Evolutionary conservation across 2,329 filamentous ascomycete genomes (phyloP), one percentile per base, ranked within the genome.

Genomic region (Thermothelomyces thermophilus): DNA sequence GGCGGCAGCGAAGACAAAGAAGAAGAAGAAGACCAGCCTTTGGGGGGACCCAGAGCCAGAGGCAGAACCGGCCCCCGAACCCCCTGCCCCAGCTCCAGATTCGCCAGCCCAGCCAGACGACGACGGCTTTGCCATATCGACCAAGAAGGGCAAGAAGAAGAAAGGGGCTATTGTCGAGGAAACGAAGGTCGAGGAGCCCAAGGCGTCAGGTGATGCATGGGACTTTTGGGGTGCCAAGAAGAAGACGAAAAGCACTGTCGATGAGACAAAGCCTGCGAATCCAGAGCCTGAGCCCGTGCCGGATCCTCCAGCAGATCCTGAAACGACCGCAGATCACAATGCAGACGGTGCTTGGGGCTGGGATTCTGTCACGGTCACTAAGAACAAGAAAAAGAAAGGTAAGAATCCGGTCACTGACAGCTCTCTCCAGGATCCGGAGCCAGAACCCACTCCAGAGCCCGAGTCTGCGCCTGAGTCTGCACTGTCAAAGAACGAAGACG

Each of bases 141-240:
- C 56, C 16, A 65, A 69, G 54, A 71, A 73, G 44, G 64, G 69
- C 37, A 70, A 72, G 56, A 75, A 74, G 57, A 74, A 74, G 58
- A 71, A 71, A 54, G 68, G 37, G 3, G 17, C 37, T n/a, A 26
- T 7, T 7, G 31, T 46, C 8, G 57, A 58, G 39, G 57, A 61
- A 36, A 20, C 50, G 4, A 57, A 56, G 33, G 20, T 49, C 17
- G 52, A 53, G 35, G 63, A 63, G 45, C 31, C 39, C 13, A 45
- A 50, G 19, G 14, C 17, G 8, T 16, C 31, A 22, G 44, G 34
- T 1, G 40, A 48, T 46, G 51, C 52, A 7, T 66, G 62, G 61
- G 62, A 55, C 36, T 57, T 57, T 20, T 66, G 60, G 59, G 62
- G 56, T 6, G 66, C 51, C 13, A 59, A 56, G 47, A 64, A 64